These are phyloP conservation scores for Cryptosporidium ryanae DNA, from an alignment of 169 alveolate genomes.

Conservation along the genomic window DNA sequence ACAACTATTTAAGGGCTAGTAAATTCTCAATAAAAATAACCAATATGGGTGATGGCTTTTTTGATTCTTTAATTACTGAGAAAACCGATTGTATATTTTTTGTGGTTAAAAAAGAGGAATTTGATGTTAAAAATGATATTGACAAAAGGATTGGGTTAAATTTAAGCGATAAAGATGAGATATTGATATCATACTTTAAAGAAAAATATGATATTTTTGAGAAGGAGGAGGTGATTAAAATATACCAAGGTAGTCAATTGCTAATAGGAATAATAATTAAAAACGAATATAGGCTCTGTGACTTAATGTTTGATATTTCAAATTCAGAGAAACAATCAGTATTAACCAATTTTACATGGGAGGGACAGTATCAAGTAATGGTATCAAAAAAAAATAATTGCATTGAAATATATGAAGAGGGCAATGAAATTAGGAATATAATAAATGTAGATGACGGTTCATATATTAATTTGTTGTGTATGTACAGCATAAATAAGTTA, in stretches of 20 bases:
- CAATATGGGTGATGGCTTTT: conserved; percentile 1
- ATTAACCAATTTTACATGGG: conserved; percentile 69
- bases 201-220: neutral
- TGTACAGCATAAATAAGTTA: conserved; percentile 1
- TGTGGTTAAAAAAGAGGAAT: too few relatives aligned
- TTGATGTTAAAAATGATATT: neutral
- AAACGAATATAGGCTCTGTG: conserved; percentile 39
- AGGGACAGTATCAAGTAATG: conserved; percentile 62
- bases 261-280: conserved; percentile 32
- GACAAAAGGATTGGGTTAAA: neutral
- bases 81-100: too few relatives aligned
- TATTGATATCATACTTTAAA: conserved; percentile 2
- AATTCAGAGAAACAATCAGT: conserved; percentile 70
- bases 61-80: too few relatives aligned
- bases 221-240: conserved; percentile 21
- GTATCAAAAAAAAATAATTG: conserved; percentile 10
- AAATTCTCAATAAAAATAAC: neutral
- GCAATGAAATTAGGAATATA: conserved; percentile 1
- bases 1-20: too few relatives aligned
- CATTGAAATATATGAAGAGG: conserved; percentile 13
- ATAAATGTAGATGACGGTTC: conserved; percentile 66
- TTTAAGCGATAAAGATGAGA: neutral
- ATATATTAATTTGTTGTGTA: conserved; percentile 9
- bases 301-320: conserved; percentile 49
- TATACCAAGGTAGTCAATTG: conserved; percentile 44